Evolutionary conservation across 2,329 filamentous ascomycete species (phyloP), one percentile per base, ranked within the genome.

Genomic region (Cladophialophora psammophila): DNA sequence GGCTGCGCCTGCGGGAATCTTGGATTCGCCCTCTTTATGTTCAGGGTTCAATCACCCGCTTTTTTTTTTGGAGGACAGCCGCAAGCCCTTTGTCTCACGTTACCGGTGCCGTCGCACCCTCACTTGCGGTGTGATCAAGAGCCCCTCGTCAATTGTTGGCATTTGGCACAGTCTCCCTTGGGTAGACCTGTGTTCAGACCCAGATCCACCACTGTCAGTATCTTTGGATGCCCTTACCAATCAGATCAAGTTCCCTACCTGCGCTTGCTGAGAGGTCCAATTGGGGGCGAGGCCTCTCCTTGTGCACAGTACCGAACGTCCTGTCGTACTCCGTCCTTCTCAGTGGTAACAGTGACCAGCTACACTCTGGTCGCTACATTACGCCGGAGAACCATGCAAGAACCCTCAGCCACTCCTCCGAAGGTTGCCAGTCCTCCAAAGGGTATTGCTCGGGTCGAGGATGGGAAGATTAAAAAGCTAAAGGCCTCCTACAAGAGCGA

Each of bases 391-490:
- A 60, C 58, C 31, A 71, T 71, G 69, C 62, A 61, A 31, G 64
- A 59, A 36, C 48, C 32, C 20, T 61, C 48, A 9, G 32, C 31
- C 15, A 38, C 45, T 6, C 50, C 59, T 7, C 45, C 48, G 8
- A 67, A 62, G 57, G 68, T 63, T 5, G 26, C 57, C 32, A 68
- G 63, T 45, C 66, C 68, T 10, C 65, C 68, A 7, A 69, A 69
- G 52, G 60, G 42, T 45, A 61, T 57, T 18, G 18, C 59, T 10
- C 60, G 66, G 48, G 56, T 68, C 42, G 68, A 70, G 62, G 66
- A 71, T 61, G 69, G 69, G 5, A 71, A 63, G 48, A 58, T 71
- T 40, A 60, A 60, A 54, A 69, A 71, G 52, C 26, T 67, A 12
- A 67, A 62, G 36, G 7, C 61, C 13, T 26, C 60, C 3, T 55